A percentile compares a stretch with the other conserved stretches of the same genome.
Conservation (phyloP, 495 filamentous ascomycete species). For the Lentithecium fluviatile region DNA sequence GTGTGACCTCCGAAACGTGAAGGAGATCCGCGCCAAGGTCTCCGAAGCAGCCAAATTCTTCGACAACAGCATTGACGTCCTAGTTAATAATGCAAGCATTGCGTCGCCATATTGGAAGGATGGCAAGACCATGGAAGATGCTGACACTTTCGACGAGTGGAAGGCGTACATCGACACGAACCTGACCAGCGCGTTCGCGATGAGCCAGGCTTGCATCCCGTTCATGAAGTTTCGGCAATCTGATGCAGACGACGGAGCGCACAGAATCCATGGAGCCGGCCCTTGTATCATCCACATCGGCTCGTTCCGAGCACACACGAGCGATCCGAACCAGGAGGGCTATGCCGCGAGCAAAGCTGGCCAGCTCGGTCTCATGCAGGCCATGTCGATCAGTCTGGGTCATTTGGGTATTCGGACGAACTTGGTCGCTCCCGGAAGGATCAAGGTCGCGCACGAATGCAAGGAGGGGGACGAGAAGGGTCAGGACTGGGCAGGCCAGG, state of each 20-base stretch:
- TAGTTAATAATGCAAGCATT: slow-evolving; percentile 36
- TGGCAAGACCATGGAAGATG: slow-evolving; percentile 35
- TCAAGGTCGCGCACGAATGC: slow-evolving; percentile 42
- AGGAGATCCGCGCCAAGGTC: slow-evolving; percentile 34
- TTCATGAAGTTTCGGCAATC: slow-evolving; percentile 31
- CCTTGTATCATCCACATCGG: slow-evolving; percentile 40
- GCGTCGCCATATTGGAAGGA: slow-evolving; percentile 37
- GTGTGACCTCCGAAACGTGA: slow-evolving; percentile 40
- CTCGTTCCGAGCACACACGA: slow-evolving; percentile 39
- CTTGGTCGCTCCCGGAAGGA: slow-evolving; percentile 39
- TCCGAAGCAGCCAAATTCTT: slow-evolving; percentile 36
- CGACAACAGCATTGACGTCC: slow-evolving; percentile 37
- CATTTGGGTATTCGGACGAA: slow-evolving; percentile 40
- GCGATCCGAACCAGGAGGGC: slow-evolving; percentile 43
- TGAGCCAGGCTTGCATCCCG: slow-evolving; percentile 43
- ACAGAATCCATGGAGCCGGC: slow-evolving; percentile 17
- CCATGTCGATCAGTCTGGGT: slow-evolving; percentile 46
- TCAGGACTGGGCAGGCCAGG: slow-evolving; percentile 15
- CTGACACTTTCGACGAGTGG: slow-evolving; percentile 38
- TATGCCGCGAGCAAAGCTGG: slow-evolving; percentile 54
- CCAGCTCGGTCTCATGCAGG: slow-evolving; percentile 49
- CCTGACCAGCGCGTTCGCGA: slow-evolving; percentile 41
- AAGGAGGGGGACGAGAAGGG: slow-evolving; percentile 40
- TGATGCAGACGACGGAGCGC: slow-evolving; percentile 2
- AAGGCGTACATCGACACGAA: slow-evolving; percentile 44